Evolutionary conservation across 768 basidiomycete species (phyloP).

Genomic region (Suillus lakei): DNA sequence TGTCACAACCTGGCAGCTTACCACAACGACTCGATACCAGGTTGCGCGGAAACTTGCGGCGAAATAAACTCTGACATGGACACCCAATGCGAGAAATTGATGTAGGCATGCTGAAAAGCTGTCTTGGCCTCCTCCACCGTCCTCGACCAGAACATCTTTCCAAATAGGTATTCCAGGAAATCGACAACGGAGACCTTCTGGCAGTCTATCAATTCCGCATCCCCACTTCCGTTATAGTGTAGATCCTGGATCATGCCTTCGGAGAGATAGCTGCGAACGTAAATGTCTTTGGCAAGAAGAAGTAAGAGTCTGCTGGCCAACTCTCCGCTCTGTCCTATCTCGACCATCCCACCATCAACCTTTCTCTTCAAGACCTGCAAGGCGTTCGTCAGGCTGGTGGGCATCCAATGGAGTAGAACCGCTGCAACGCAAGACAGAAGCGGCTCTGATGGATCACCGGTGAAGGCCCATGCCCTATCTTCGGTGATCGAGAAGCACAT

Average conservation of each 20-base stretch:
- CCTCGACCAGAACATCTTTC: conserved; percentile 7
- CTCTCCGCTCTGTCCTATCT: conserved; percentile 11
- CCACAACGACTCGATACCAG: not conserved
- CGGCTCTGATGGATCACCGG: conserved; percentile 22
- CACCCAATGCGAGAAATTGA: conserved; percentile 20
- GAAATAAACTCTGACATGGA: conserved; percentile 16
- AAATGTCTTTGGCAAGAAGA: conserved; percentile 14
- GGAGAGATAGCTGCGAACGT: conserved; percentile 2
- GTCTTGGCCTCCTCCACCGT: conserved; percentile 10
- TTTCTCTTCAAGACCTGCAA: not conserved
- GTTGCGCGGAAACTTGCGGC: not conserved
- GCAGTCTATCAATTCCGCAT: conserved; percentile 12
- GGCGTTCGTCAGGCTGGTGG: not conserved
- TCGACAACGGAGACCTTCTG: conserved; percentile 15
- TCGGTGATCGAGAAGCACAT: conserved; percentile 9
- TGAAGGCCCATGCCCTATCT: conserved; percentile 16
- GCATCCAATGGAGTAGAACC: not conserved
- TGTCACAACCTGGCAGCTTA: not conserved
- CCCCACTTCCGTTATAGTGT: not conserved
- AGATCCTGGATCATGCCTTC: not conserved
- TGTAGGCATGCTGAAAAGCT: conserved; percentile 13
- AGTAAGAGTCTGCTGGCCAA: conserved; percentile 14
- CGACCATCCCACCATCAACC: conserved; percentile 14
- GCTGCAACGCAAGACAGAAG: conserved; percentile 18
- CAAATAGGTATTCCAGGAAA: conserved; percentile 21